These are phyloP conservation scores for Monosporascus sp. DNA, from an alignment of 2,329 filamentous ascomycete species.

Conservation along the genomic window DNA sequence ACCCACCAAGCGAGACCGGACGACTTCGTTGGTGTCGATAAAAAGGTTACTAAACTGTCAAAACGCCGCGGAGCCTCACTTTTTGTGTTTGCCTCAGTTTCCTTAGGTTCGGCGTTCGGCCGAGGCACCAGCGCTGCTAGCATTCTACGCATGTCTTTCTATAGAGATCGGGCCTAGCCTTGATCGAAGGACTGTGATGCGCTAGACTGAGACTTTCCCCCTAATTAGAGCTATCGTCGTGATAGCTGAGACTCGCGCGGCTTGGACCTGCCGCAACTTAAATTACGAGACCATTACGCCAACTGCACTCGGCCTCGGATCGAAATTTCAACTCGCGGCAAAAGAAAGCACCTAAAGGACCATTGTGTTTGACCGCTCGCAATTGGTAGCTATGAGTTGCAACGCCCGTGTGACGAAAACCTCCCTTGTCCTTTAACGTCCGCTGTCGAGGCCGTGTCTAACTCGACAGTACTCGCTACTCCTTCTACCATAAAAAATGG, in stretches of 20 bases:
- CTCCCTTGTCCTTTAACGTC: neutral
- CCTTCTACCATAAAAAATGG: conserved; percentile 16
- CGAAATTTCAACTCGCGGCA: neutral
- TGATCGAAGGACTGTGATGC: neutral
- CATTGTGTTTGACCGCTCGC: neutral
- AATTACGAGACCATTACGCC: neutral
- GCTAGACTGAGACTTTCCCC: neutral
- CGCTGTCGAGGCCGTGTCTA: neutral
- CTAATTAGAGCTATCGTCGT: neutral
- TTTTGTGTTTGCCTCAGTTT: neutral
- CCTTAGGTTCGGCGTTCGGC: neutral
- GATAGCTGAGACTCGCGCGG: neutral
- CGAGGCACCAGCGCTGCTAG: neutral
- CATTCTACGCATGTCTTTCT: neutral
- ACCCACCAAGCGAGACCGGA: neutral
- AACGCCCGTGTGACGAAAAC: neutral
- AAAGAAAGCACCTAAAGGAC: neutral
- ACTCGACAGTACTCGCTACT: neutral
- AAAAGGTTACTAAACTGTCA: too few relatives aligned
- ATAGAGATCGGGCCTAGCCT: neutral
- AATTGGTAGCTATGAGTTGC: neutral
- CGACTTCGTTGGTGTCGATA: neutral
- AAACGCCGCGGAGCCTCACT: too few relatives aligned
- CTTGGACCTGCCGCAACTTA: neutral
- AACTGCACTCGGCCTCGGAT: neutral